Base-by-base conservation (phyloP, 2,329 filamentous ascomycete genomes). In the Hymenoscyphus fraxineus region DNA sequence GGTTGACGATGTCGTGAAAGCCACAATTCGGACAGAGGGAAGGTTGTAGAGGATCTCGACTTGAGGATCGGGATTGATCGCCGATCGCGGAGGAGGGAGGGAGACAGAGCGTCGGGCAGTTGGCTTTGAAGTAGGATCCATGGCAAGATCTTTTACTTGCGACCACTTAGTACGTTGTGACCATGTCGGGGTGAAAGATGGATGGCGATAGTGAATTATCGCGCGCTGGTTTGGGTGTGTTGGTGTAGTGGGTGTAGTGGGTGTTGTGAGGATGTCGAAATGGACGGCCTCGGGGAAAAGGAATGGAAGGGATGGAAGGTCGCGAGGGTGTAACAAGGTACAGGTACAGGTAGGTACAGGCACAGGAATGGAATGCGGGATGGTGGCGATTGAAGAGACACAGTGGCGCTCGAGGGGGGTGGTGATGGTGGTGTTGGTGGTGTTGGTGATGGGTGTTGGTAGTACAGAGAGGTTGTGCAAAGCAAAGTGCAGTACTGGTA, bases 1-100 rank as follows among this genome's bases (percentile, higher is more conserved):
- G 12, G 67, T 61, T 31, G 69, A 60, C 15, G 51, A 44, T 57
- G 72, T 71, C 13, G 76, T 83, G 75, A 91, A 90, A 63, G 85
- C 84, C 60, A 90, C 81, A 56, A 76, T 75, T 12, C 72, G 72
- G n/a, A 69, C 74, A 9, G 69, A 72, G 19, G 73, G 73, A 22
- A 76, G 66, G 35, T 65, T 71, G 62, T 69, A 76, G 32, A 75
- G 65, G 15, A 71, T 68, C 59, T 76, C 74, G n/a, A 75, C 69
- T 59, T 73, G 69, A 44, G 73, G 68, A 68, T 74, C 71, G 7
- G 71, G 66, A 47, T 27, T 64, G 13, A 68, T 65, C 32, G 70
- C 40, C 44, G 59, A 60, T 66, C 63, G 64, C 15, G 61, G 62
- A 9, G 62, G 55, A 35, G 72, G 67, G 15, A 71, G 66, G 65